phyloP scores from a whole-genome alignment of 805 yeast genomes.

The Metschnikowia kofuensis region DNA sequence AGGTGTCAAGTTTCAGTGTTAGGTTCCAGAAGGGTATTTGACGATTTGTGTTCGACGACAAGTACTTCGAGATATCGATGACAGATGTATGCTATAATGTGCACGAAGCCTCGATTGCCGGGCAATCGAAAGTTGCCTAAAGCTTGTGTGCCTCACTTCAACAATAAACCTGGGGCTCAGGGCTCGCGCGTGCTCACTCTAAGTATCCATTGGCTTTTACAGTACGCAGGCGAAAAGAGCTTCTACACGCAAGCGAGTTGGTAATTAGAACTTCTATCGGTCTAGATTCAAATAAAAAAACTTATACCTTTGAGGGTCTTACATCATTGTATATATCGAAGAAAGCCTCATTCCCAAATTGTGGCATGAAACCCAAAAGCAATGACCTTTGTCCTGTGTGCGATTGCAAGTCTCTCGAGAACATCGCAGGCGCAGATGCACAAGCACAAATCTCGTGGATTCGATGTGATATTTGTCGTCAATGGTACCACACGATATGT shows the following conservation, averaged over 20 bases:
- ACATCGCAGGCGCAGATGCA: not conserved
- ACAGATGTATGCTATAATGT: too few relatives aligned
- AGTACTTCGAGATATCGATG: too few relatives aligned
- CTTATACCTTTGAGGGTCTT: too few relatives aligned
- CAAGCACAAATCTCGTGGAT: slow-evolving; percentile 42
- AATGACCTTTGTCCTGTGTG: slow-evolving; percentile 13
- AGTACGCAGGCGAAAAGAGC: not conserved
- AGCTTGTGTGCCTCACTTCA: not conserved
- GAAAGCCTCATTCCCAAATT: not conserved
- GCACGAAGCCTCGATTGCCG: not conserved
- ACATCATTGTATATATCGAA: not conserved
- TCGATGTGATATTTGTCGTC: slow-evolving; percentile 52
- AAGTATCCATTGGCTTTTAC: too few relatives aligned
- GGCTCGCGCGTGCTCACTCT: not conserved
- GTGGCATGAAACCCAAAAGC: slow-evolving; percentile 5
- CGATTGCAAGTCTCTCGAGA: not conserved
- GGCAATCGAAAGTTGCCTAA: not conserved
- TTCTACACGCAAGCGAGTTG: too few relatives aligned
- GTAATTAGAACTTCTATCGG: too few relatives aligned
- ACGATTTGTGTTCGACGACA: too few relatives aligned
- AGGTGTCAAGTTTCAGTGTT: too few relatives aligned
- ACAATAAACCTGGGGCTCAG: not conserved
- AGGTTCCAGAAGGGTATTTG: too few relatives aligned
- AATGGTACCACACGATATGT: slow-evolving; percentile 58
- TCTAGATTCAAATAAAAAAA: not conserved